A percentile compares a stretch with the other conserved stretches of the same genome.
Conservation (phyloP, 2,329 filamentous ascomycete genomes). For the Neonectria punicea region DNA sequence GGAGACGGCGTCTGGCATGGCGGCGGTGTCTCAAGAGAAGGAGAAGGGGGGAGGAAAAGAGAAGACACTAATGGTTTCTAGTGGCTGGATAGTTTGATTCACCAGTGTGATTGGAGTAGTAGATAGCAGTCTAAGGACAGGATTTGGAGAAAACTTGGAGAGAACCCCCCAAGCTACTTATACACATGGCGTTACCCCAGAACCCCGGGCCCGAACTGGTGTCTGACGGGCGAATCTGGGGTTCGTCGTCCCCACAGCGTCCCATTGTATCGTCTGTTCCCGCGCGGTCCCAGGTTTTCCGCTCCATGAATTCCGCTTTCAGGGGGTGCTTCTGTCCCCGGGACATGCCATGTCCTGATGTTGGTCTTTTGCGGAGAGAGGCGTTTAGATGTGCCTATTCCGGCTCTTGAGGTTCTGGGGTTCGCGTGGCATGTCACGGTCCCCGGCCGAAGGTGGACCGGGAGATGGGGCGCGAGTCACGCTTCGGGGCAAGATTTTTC, state of each 20-base stretch:
- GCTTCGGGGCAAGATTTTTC: slow-evolving; percentile 11
- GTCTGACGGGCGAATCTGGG: slow-evolving; percentile 27
- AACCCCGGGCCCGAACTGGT: slow-evolving; percentile 1
- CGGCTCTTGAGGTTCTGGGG: slow-evolving; percentile 8
- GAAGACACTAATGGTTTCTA: background rate
- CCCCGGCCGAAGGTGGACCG: slow-evolving; percentile 19
- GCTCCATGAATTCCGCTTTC: slow-evolving; percentile 10
- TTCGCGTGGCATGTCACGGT: slow-evolving; percentile 8
- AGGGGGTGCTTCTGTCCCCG: background rate
- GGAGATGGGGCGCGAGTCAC: slow-evolving; percentile 18
- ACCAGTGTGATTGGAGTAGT: slow-evolving; percentile 7
- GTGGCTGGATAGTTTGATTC: background rate
- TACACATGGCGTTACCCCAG: slow-evolving; percentile 28
- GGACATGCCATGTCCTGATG: slow-evolving; percentile 12
- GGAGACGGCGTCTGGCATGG: slow-evolving; percentile 13
- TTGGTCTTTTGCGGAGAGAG: slow-evolving; percentile 3
- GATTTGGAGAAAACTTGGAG: slow-evolving; percentile 16
- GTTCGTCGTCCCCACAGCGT: slow-evolving; percentile 15
- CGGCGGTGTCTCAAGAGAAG: background rate
- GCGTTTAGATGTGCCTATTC: slow-evolving; percentile 35
- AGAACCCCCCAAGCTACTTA: slow-evolving; percentile 21
- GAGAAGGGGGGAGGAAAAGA: background rate
- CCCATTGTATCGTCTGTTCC: background rate
- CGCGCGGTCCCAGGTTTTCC: background rate
- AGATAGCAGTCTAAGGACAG: background rate